Conservation (phyloP, 306 rosid species). For the Calophaca sinica region DNA sequence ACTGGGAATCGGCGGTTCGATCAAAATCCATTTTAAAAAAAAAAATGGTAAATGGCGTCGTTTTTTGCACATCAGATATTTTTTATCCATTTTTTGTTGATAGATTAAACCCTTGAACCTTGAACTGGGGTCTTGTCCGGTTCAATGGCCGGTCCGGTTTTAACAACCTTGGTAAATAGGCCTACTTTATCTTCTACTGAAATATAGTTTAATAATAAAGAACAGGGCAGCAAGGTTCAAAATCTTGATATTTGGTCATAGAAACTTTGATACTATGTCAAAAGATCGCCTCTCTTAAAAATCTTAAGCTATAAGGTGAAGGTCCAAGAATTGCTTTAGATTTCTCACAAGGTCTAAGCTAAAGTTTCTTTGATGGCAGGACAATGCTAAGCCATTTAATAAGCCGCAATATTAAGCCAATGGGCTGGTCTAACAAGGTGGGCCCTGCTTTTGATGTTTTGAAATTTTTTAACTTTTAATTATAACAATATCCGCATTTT, state of each 20-base stretch:
- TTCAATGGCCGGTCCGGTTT: too few species aligned
- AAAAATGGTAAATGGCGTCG: too few species aligned
- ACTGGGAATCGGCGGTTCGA: too few species aligned
- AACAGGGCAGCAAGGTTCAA: conserved; percentile 12
- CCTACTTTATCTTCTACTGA: not conserved
- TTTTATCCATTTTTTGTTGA: too few species aligned
- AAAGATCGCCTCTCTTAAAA: conserved; percentile 25
- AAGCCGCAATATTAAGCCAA: conserved; percentile 25
- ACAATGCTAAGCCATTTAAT: conserved; percentile 8
- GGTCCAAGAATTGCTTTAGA: conserved; percentile 10
- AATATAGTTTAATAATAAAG: conserved; percentile 6
- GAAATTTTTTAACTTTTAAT: not conserved
- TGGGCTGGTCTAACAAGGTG: not conserved
- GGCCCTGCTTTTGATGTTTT: not conserved
- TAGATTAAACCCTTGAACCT: too few species aligned
- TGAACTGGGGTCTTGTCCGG: too few species aligned
- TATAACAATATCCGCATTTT: not conserved
- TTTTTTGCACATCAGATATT: too few species aligned
- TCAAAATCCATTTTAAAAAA: too few species aligned
- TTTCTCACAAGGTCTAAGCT: conserved; percentile 8
- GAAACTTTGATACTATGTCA: conserved; percentile 1
- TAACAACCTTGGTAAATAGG: not conserved
- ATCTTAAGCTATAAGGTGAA: not conserved
- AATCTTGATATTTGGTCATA: conserved; percentile 20
- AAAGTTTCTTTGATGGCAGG: conserved; percentile 16